phyloP scores from a whole-genome alignment of 352 stramenopile species.

The Plasmopara muralis region DNA sequence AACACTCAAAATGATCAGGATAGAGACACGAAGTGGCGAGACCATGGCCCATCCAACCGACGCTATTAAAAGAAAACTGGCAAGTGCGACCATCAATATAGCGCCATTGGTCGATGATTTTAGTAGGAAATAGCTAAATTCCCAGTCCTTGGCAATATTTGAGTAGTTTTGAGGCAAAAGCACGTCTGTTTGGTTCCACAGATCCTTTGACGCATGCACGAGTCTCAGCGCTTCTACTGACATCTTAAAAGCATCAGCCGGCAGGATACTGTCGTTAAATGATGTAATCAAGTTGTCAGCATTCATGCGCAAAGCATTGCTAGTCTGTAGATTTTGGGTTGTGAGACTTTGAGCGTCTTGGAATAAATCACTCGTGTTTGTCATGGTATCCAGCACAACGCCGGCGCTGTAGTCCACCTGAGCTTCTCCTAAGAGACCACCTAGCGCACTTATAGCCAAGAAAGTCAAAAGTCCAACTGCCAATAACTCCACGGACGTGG shows the following conservation, averaged over 20 bases:
- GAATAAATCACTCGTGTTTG: conserved; percentile 59
- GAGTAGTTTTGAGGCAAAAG: conserved; percentile 59
- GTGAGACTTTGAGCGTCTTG: conserved; percentile 31
- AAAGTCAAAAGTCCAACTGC: conserved; percentile 70
- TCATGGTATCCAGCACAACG: conserved; percentile 63
- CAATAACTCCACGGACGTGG: conserved; percentile 54
- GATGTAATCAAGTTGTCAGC: conserved; percentile 56
- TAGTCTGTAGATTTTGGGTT: conserved; percentile 27
- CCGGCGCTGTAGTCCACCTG: conserved; percentile 82
- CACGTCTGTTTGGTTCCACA: conserved; percentile 40
- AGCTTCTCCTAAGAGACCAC: conserved; percentile 62
- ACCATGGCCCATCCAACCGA: conserved; percentile 80
- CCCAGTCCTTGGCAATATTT: conserved; percentile 47
- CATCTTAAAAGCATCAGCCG: conserved; percentile 50
- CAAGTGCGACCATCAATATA: conserved; percentile 64
- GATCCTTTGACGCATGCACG: conserved; percentile 44
- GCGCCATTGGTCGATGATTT: conserved; percentile 74
- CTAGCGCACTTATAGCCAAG: conserved; percentile 61
- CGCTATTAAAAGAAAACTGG: conserved; percentile 74
- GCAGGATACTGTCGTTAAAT: conserved; percentile 70
- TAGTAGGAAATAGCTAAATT: conserved; percentile 74
- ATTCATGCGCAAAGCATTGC: conserved; percentile 32
- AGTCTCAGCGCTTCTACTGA: conserved; percentile 56
- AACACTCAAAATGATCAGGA: conserved; percentile 68
- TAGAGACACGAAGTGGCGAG: conserved; percentile 58